Evolutionary conservation across 371 early-diverging fungal genomes (phyloP).

Genomic region (Chytridium lagenaria): DNA sequence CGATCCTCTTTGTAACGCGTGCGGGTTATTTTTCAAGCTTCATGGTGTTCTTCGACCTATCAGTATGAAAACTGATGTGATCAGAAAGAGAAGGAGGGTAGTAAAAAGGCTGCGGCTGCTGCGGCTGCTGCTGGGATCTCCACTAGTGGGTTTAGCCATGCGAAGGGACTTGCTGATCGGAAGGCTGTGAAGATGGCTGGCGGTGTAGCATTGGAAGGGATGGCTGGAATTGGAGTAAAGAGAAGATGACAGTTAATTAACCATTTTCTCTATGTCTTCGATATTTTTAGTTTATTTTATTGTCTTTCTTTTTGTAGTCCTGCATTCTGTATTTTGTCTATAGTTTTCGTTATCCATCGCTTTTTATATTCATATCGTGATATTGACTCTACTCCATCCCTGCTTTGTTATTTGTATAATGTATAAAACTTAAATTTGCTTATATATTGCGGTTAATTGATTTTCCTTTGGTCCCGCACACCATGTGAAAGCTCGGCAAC

Average conservation of each 20-base stretch:
- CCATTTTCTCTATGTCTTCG: background rate
- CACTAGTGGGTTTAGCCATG: too few species aligned
- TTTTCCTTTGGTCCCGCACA: background rate
- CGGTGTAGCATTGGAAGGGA: background rate
- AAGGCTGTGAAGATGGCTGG: background rate
- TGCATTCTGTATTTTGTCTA: background rate
- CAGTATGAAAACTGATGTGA: conserved; percentile 53
- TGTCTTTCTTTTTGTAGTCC: background rate
- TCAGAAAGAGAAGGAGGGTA: conserved; percentile 54
- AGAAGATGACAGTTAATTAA: background rate
- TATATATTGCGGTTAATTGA: background rate
- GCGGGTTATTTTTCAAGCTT: conserved; percentile 72
- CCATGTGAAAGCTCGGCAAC: too few species aligned
- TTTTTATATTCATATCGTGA: background rate
- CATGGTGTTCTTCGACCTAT: conserved; percentile 55
- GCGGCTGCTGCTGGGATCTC: background rate
- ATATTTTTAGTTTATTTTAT: background rate
- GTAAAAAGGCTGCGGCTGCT: conserved; percentile 10
- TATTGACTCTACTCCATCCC: background rate
- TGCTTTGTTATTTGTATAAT: too few species aligned
- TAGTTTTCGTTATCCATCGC: background rate
- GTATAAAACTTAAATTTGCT: too few species aligned
- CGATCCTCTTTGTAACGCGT: conserved; percentile 73
- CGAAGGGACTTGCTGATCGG: too few species aligned
- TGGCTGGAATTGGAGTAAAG: background rate